Evolutionary conservation across 2,329 filamentous ascomycete species (phyloP), one percentile per base, ranked within the genome.

Genomic region (Thielaviopsis punctulata): DNA sequence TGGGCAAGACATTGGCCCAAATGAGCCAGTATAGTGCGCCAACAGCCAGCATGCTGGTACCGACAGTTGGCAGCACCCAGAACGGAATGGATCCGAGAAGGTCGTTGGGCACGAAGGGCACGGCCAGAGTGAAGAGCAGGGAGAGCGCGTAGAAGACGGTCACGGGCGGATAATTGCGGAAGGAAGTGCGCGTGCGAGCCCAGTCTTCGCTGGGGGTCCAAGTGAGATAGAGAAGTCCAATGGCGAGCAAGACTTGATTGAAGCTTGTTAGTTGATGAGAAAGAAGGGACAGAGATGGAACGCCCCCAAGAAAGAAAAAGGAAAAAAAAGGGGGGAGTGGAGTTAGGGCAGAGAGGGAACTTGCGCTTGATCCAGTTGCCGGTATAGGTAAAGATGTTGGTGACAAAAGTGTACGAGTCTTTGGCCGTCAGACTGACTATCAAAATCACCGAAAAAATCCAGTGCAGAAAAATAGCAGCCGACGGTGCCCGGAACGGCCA

Each of bases 291-390:
- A 27, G 6, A 27, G 25, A 27, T 10, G 25, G 25, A 27, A 10
- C 25, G 6, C 10, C 6, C 5, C 6, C 6, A 27, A 10, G 25
- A 27, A 10, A 27, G 25, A 27, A 10, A 27, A 10, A 80, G 73
- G 0, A 80, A 80, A 0, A 79, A 74, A 0, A 82, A 81, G 1
- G 80, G 80, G 0, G 78, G 80, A 2, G 84, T 62, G 25, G 85
- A 72, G 10, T 84, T 71, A 44, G 84, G 71, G 53, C n/a, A 81
- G 68, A 0, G 79, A 81, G 2, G 83, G 71, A 15, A 80, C 59
- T 73, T 77, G 84, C 52, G 25, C 19, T 54, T 54, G 30, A 62
- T 84, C 80, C 19, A 84, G 69, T 58, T 84, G 76, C 8, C 80
- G 64, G 43, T 51, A 46, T 54, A 54, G 39, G 19, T 4, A n/a